Conservation (phyloP, 345 rosid species). For the Salix exigua region DNA sequence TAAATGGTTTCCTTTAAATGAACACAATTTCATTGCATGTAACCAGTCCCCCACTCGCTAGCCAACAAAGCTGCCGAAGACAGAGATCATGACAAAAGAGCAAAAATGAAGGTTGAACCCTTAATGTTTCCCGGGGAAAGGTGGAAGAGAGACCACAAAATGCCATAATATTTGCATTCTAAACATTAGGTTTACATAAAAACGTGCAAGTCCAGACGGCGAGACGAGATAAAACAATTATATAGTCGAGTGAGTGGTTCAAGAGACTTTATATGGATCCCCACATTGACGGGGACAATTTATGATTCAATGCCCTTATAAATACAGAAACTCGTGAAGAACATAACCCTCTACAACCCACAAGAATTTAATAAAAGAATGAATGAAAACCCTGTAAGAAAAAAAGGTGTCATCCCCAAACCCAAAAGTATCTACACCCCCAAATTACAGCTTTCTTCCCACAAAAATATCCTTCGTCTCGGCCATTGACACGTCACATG, state of each 20-base stretch:
- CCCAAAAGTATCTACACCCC: constrained; percentile 32
- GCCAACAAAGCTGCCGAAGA: no score
- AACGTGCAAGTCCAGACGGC: not conserved
- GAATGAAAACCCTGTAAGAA: constrained; percentile 6
- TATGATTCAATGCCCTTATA: constrained; percentile 16
- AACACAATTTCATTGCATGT: no score
- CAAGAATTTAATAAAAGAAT: constrained; percentile 23
- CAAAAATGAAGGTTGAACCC: not conserved
- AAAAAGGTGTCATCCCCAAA: constrained; percentile 11
- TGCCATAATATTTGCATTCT: constrained; percentile 3
- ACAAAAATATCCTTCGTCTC: constrained; percentile 1
- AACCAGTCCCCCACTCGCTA: no score
- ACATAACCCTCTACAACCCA: constrained; percentile 14
- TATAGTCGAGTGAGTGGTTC: not conserved
- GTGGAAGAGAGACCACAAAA: not conserved
- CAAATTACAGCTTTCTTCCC: constrained; percentile 23
- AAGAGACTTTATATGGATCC: constrained; percentile 16
- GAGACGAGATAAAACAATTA: not conserved
- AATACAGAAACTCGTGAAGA: constrained; percentile 15
- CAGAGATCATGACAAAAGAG: not conserved
- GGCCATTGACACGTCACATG: constrained; percentile 3
- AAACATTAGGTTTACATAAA: not conserved
- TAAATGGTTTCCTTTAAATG: no score
- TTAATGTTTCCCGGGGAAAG: not conserved
- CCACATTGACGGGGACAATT: constrained; percentile 21